These are phyloP conservation scores for Strobilomyces echinocephalus DNA, from an alignment of 768 basidiomycete species.

Conservation along the genomic window DNA sequence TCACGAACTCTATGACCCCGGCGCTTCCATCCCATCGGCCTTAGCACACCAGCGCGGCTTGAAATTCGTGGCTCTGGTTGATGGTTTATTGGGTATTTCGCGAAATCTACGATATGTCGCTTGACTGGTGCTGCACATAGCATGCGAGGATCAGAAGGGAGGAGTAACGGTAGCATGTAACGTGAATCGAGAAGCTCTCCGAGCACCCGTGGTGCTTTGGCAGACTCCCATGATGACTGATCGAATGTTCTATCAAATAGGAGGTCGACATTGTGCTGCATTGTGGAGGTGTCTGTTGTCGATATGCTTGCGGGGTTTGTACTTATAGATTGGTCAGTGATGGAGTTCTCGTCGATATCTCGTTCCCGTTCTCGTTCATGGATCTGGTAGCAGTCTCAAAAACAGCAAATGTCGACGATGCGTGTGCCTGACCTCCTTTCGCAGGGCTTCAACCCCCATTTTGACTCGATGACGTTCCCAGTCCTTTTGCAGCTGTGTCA, in stretches of 20 bases:
- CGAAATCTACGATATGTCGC: constrained; percentile 17
- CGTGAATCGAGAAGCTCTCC: constrained; percentile 92
- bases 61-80: constrained; percentile 34
- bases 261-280: constrained; percentile 65
- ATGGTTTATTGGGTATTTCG: constrained; percentile 14
- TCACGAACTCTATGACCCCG: constrained; percentile 58
- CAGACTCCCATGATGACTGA: constrained; percentile 71
- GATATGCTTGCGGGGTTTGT: constrained; percentile 29
- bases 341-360: constrained; percentile 28
- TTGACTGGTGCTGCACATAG: constrained; percentile 65
- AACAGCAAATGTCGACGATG: neutral
- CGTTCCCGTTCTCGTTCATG: constrained; percentile 52
- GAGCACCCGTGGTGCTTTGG: constrained; percentile 70
- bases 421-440: constrained; percentile 59
- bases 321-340: constrained; percentile 37
- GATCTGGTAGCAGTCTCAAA: constrained; percentile 41
- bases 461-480: constrained; percentile 93
- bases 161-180: constrained; percentile 83
- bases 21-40: constrained; percentile 54
- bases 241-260: constrained; percentile 70
- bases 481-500: constrained; percentile 92
- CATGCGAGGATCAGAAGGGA: constrained; percentile 77
- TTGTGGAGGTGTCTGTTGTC: constrained; percentile 32
- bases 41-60: constrained; percentile 37
- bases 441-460: constrained; percentile 77